These are phyloP conservation scores for Pochonia chlamydosporia DNA, from an alignment of 2,329 filamentous ascomycete species.

Conservation along the genomic window DNA sequence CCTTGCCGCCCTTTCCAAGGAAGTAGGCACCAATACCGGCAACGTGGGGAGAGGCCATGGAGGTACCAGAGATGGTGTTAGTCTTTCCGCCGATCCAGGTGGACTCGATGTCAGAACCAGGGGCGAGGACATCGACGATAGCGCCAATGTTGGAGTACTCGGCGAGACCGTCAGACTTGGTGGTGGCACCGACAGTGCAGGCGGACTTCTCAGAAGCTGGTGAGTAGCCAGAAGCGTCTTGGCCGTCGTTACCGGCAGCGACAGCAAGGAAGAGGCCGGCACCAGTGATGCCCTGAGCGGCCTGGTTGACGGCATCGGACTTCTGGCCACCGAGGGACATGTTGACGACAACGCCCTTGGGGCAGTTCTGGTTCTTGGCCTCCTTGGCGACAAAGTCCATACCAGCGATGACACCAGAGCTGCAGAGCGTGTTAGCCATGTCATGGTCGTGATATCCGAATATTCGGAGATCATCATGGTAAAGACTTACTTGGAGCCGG, in stretches of 20 bases:
- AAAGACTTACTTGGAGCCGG: constrained; percentile 32
- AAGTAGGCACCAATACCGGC: constrained; percentile 36
- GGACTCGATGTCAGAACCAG: constrained; percentile 38
- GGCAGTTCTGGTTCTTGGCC: constrained; percentile 28
- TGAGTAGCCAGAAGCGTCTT: constrained; percentile 37
- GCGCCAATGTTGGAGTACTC: constrained; percentile 45
- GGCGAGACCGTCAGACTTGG: constrained; percentile 28
- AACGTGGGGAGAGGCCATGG: constrained; percentile 35
- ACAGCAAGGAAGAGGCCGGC: constrained; percentile 46
- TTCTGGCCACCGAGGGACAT: constrained; percentile 48
- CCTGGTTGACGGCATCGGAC: constrained; percentile 41
- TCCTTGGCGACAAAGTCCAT: constrained; percentile 36
- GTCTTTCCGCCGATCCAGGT: constrained; percentile 36
- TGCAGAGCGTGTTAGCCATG: constrained; percentile 10
- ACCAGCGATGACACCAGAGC: constrained; percentile 36
- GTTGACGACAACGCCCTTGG: constrained; percentile 41
- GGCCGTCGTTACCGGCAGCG: constrained; percentile 46
- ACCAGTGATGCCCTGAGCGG: constrained; percentile 35
- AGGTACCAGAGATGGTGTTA: constrained; percentile 35
- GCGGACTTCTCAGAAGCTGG: constrained; percentile 37
- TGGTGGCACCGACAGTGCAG: constrained; percentile 45
- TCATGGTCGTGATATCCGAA: no score
- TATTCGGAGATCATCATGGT: no score
- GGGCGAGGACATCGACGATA: constrained; percentile 42
- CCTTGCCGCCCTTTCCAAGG: constrained; percentile 35